Base-by-base conservation (phyloP, 306 rosid species). In the Trichosanthes truncata region DNA sequence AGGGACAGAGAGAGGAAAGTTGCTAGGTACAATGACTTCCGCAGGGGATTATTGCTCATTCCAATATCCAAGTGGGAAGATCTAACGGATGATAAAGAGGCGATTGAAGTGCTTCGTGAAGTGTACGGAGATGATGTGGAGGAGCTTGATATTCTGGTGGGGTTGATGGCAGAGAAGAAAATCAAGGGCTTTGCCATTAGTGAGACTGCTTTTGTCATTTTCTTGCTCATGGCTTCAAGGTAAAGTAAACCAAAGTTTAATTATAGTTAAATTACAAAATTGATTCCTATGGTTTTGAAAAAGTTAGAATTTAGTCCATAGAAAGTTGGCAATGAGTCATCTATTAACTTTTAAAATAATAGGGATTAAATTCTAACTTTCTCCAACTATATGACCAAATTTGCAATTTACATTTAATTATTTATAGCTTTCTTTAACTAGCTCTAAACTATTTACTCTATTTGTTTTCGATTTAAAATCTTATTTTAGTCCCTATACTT, bases 1-100 rank as follows among this genome's bases (percentile, higher is more conserved):
- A 89, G 93, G 82, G 94, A 92, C 13, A 82, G 97, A 83, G 97
- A 92, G 85, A 89, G 94, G 77, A 87, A 84, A 17, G 91, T 92
- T n/a, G 88, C 91, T 0, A 83, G 91, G 82, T 92, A 89, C 41
- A 92, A 92, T 12, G 94, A 90, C 55, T 90, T 92, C 83, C 82
- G 92, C 41, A 83, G 91, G 75, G 87, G 87, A 83, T 31, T 90
- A 36, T 55, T 92, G n/a, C 86, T 87, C 90, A 87, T 90, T 69
- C 97, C 94, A 8, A 84, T 92, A n/a, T 81, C 82, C 62, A 86
- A 87, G 59, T 92, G 94, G 97, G 90, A 89, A 82, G 93, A 89
- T 65, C 81, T 90, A 79, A 89, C 92, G 9, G 90, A 86, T 15
- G 90, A 92, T 51, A 75, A 85, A 23, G 89, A 86, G 41, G 89